phyloP scores from a whole-genome alignment of 2,329 filamentous ascomycete genomes.

The Phyllosticta ampelicida region DNA sequence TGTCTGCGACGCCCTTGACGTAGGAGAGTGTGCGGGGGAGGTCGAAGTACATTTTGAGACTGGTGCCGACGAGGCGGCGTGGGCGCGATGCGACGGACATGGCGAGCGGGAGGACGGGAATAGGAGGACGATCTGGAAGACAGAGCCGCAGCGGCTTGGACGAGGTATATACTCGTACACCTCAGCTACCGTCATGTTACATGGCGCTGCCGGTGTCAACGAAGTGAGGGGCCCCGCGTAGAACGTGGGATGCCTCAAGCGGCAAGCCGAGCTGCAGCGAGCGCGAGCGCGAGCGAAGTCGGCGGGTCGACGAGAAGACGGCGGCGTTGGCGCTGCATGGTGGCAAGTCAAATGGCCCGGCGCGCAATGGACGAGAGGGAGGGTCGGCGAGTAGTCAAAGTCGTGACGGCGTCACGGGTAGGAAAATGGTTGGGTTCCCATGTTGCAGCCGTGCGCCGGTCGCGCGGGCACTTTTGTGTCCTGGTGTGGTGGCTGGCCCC shows the following conservation, averaged over 20 bases:
- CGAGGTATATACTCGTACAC: neutral
- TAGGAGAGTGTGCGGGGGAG: constrained; percentile 48
- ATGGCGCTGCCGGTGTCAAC: neutral
- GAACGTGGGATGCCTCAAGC: neutral
- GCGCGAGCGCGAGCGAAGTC: neutral
- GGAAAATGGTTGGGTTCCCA: neutral
- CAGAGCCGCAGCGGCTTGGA: neutral
- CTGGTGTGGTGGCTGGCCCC: constrained; percentile 1
- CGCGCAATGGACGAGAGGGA: neutral
- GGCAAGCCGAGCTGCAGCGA: constrained; percentile 3
- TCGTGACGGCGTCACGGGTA: neutral
- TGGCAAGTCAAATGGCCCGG: neutral
- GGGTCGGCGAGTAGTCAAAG: neutral
- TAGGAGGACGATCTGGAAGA: neutral
- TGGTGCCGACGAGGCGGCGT: constrained; percentile 60
- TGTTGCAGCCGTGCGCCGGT: neutral
- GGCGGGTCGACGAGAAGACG: neutral
- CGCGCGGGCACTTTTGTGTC: neutral
- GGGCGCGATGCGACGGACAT: constrained; percentile 17
- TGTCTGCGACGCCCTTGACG: constrained; percentile 30
- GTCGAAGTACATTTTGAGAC: constrained; percentile 73
- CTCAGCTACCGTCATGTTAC: no score
- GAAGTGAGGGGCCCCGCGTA: neutral
- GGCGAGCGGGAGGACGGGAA: neutral
- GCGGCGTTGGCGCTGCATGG: neutral